Conservation (phyloP, 371 early-diverging fungal species). For the Umbelopsis sp. region DNA sequence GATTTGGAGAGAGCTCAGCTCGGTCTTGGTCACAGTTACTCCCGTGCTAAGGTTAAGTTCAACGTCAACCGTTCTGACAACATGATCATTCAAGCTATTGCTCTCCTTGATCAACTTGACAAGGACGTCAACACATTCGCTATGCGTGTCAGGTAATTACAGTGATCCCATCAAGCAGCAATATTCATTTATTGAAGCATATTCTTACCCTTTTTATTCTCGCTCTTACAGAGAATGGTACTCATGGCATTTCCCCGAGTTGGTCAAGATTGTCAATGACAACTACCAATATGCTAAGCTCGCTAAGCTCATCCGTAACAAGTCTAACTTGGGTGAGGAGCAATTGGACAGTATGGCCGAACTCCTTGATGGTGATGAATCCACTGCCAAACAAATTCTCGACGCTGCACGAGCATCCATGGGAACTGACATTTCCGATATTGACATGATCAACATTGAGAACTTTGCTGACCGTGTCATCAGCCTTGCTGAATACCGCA, state of each 20-base stretch:
- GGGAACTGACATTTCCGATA: slow-evolving; percentile 92
- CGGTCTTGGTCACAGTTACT: slow-evolving; percentile 97
- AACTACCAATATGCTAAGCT: slow-evolving; percentile 90
- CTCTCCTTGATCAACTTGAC: slow-evolving; percentile 90
- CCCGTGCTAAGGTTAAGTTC: slow-evolving; percentile 98
- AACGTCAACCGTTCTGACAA: slow-evolving; percentile 94
- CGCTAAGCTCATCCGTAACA: slow-evolving; percentile 90
- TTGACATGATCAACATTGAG: slow-evolving; percentile 95
- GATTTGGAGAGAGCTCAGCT: slow-evolving; percentile 94
- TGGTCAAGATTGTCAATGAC: slow-evolving; percentile 93
- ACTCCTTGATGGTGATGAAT: slow-evolving; percentile 69
- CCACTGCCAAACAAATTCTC: slow-evolving; percentile 77
- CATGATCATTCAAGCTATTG: slow-evolving; percentile 93
- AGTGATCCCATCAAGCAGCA: not conserved
- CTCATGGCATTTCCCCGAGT: slow-evolving; percentile 99
- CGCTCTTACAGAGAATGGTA: slow-evolving; percentile 88
- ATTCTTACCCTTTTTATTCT: too few relatives aligned
- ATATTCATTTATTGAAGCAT: not conserved
- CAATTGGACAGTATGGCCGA: slow-evolving; percentile 76
- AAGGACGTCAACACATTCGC: slow-evolving; percentile 95
- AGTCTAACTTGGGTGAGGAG: slow-evolving; percentile 80
- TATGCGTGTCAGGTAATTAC: slow-evolving; percentile 70
- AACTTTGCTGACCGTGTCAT: slow-evolving; percentile 94
- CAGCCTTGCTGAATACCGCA: slow-evolving; percentile 90
- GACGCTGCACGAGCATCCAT: slow-evolving; percentile 95